Conservation (phyloP, 2,329 filamentous ascomycete genomes). For the Rosellinia necatrix region DNA sequence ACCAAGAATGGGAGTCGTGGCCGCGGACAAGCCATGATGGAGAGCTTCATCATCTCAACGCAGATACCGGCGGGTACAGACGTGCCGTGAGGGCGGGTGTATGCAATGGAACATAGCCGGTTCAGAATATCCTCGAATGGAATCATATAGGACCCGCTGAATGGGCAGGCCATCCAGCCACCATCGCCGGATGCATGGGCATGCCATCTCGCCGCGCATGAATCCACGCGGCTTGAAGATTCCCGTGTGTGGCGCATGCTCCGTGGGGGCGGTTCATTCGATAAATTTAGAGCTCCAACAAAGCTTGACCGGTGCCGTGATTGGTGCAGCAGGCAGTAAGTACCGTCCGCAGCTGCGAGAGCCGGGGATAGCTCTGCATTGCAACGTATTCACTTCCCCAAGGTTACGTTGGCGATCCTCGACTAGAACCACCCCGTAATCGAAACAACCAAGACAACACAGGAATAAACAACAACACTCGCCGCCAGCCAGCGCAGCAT, state of each 20-base stretch:
- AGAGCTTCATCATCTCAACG: constrained; percentile 83
- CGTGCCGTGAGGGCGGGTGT: constrained; percentile 33
- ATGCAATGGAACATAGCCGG: constrained; percentile 17
- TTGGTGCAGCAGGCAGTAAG: constrained; percentile 6
- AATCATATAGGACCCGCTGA: constrained; percentile 8
- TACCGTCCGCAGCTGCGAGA: constrained; percentile 2
- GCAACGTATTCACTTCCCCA: constrained; percentile 12
- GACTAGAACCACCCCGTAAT: constrained; percentile 12
- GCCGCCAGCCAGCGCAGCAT: constrained; percentile 1
- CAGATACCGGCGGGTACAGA: constrained; percentile 59
- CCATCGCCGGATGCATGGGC: constrained; percentile 9
- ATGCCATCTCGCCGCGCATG: constrained; percentile 11
- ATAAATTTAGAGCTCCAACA: constrained; percentile 21
- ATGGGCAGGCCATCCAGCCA: constrained; percentile 9
- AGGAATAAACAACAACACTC: background rate
- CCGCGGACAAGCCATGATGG: constrained; percentile 71
- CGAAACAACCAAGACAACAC: constrained; percentile 6
- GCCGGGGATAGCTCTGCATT: constrained; percentile 19
- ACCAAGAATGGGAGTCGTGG: constrained; percentile 38
- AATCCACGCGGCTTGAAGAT: constrained; percentile 21
- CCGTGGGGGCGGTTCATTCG: constrained; percentile 25
- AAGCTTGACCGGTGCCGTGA: constrained; percentile 14
- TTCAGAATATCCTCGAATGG: constrained; percentile 15
- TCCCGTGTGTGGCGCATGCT: constrained; percentile 16
- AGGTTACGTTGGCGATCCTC: constrained; percentile 18